Evolutionary conservation across 1,284 basidiomycete species (phyloP).

Genomic region (Kwoniella shivajii): DNA sequence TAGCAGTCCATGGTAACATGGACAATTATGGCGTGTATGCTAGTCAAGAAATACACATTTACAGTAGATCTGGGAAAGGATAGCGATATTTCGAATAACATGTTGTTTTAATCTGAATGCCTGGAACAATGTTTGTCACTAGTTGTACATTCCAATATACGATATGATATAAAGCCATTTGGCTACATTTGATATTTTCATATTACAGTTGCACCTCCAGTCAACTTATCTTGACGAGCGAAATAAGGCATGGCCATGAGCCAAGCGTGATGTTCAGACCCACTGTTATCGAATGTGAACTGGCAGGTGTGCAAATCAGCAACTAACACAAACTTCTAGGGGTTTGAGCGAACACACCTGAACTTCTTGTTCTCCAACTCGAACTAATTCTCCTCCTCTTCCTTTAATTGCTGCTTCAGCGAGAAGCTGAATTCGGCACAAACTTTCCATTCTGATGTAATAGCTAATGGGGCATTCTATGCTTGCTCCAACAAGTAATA

Average conservation of each 20-base stretch:
- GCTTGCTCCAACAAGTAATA: constrained; percentile 25
- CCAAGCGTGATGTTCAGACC: constrained; percentile 35
- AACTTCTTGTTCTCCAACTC: constrained; percentile 31
- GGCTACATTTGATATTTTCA: too few species aligned
- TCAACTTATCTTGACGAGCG: constrained; percentile 15
- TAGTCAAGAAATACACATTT: too few species aligned
- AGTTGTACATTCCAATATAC: too few species aligned
- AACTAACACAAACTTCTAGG: neutral
- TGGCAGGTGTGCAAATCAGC: neutral
- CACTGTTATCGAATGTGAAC: constrained; percentile 33
- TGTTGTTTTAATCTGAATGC: too few species aligned
- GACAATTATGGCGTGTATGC: too few species aligned
- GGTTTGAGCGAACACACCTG: constrained; percentile 11
- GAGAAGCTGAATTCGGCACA: constrained; percentile 28
- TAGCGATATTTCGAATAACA: too few species aligned
- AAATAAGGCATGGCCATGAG: constrained; percentile 37
- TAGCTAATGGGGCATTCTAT: constrained; percentile 32
- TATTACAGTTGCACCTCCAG: constrained; percentile 17
- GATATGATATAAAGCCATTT: too few species aligned
- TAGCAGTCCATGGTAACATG: too few species aligned
- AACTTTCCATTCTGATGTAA: constrained; percentile 30
- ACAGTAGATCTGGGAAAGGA: too few species aligned
- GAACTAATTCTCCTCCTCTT: constrained; percentile 25
- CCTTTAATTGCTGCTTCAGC: constrained; percentile 30
- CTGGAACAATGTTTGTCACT: too few species aligned